Conservation (phyloP, 306 rosid species). For the Abrus pulchellus region DNA sequence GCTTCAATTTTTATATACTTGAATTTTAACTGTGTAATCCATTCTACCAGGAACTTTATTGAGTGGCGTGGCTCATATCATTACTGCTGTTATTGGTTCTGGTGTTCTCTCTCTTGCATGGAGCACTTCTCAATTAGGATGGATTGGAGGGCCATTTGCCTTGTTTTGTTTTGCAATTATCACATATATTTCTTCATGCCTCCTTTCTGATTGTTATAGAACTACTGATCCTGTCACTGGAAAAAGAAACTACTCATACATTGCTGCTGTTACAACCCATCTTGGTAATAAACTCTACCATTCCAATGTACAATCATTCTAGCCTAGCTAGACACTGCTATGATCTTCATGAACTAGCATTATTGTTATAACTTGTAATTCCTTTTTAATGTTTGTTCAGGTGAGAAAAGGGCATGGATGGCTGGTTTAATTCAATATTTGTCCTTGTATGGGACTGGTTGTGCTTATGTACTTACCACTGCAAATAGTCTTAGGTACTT, state of each 20-base stretch:
- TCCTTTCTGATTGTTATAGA: constrained; percentile 71
- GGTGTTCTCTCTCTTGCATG: constrained; percentile 79
- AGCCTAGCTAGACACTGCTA: too few relatives aligned
- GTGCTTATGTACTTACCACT: constrained; percentile 71
- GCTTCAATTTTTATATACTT: too few relatives aligned
- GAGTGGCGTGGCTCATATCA: constrained; percentile 73
- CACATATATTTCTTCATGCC: constrained; percentile 60
- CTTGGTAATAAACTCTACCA: constrained; percentile 58
- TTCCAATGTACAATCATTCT: neutral
- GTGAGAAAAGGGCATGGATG: constrained; percentile 54
- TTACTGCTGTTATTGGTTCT: constrained; percentile 74
- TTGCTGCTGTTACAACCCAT: constrained; percentile 66
- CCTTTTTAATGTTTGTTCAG: constrained; percentile 56
- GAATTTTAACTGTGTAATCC: neutral
- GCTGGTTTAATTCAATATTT: constrained; percentile 66
- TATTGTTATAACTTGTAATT: constrained; percentile 32
- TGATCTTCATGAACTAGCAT: too few relatives aligned
- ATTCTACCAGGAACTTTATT: constrained; percentile 54
- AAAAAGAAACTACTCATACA: constrained; percentile 64
- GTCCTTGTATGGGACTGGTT: constrained; percentile 64
- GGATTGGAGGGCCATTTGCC: constrained; percentile 66
- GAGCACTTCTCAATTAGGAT: constrained; percentile 73
- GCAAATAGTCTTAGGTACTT: constrained; percentile 67
- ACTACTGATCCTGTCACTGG: constrained; percentile 68
- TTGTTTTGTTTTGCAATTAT: constrained; percentile 59